phyloP scores from a whole-genome alignment of 768 basidiomycete genomes.

The Sistotremastrum suecicum region DNA sequence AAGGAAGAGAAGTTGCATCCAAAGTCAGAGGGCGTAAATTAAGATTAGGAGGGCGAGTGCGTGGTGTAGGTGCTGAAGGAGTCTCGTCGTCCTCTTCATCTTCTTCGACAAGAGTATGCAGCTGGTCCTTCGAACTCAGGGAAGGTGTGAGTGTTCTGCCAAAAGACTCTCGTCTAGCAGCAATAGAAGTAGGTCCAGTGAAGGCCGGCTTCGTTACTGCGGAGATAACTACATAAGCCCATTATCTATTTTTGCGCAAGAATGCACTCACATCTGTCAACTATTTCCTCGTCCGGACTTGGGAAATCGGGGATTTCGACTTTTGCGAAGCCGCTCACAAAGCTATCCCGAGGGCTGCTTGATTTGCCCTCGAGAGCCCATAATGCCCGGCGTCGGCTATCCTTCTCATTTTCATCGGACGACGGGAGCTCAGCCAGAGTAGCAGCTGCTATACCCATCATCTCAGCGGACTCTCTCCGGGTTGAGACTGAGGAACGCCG shows the following conservation, averaged over 20 bases:
- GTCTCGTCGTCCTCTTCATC: conserved; percentile 75
- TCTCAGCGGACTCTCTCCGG: conserved; percentile 75
- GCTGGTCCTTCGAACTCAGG: conserved; percentile 57
- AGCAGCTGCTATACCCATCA: conserved; percentile 54
- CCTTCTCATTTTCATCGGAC: conserved; percentile 60
- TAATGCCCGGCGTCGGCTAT: conserved; percentile 71
- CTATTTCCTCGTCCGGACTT: conserved; percentile 39
- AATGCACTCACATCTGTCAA: conserved; percentile 49
- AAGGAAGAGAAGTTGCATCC: conserved; percentile 15
- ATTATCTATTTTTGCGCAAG: conserved; percentile 1
- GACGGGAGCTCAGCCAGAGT: conserved; percentile 51
- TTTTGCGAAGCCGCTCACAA: conserved; percentile 33
- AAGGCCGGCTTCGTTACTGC: conserved; percentile 50
- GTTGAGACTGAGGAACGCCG: conserved; percentile 84
- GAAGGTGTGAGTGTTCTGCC: conserved; percentile 48
- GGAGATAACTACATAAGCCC: background rate
- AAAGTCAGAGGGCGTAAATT: conserved; percentile 57
- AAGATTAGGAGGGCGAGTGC: conserved; percentile 51
- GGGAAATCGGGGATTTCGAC: conserved; percentile 76
- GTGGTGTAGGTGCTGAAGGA: conserved; percentile 22
- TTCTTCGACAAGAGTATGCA: conserved; percentile 70
- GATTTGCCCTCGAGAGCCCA: conserved; percentile 81
- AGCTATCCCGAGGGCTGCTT: conserved; percentile 15
- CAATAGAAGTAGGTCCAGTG: conserved; percentile 34
- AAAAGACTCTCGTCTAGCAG: conserved; percentile 69